These are phyloP conservation scores for Neoascochyta sp. DNA, from an alignment of 2,329 filamentous ascomycete genomes.

Conservation along the genomic window DNA sequence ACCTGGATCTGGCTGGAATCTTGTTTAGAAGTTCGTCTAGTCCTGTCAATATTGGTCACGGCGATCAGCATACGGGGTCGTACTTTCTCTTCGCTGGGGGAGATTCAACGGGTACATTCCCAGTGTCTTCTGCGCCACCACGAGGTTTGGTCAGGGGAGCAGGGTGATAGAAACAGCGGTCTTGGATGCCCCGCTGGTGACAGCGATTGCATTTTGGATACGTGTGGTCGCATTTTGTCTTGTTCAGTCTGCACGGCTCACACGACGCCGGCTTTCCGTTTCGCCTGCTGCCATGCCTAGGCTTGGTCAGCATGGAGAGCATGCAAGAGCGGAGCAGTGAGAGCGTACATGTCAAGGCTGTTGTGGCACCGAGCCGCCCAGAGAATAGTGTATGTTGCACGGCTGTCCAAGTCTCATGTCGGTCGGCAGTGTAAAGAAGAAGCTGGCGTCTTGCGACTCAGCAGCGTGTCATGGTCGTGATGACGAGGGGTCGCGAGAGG, in stretches of 20 bases:
- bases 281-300: constrained; percentile 24
- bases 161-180: constrained; percentile 36
- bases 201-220: constrained; percentile 33
- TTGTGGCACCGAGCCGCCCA: too few relatives aligned
- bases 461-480: too few relatives aligned
- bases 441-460: too few relatives aligned
- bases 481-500: too few relatives aligned
- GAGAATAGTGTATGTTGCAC: too few relatives aligned
- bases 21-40: constrained; percentile 18
- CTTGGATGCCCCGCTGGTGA: constrained; percentile 30
- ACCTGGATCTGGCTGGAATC: too few relatives aligned
- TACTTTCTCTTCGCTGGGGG: constrained; percentile 29
- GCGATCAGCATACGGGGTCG: not conserved
- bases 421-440: too few relatives aligned
- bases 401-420: too few relatives aligned
- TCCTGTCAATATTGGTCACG: constrained; percentile 1
- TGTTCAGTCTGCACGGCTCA: constrained; percentile 34
- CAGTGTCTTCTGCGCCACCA: constrained; percentile 9
- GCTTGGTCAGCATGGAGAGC: constrained; percentile 10
- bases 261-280: constrained; percentile 35
- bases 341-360: not conserved
- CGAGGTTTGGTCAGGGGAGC: constrained; percentile 33
- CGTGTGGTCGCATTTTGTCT: constrained; percentile 33
- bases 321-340: not conserved
- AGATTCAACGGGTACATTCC: constrained; percentile 12